Percentiles rank a stretch among this genome's conserved stretches.
Conservation (phyloP, 2,329 filamentous ascomycete genomes). For the Fusarium buxicola region DNA sequence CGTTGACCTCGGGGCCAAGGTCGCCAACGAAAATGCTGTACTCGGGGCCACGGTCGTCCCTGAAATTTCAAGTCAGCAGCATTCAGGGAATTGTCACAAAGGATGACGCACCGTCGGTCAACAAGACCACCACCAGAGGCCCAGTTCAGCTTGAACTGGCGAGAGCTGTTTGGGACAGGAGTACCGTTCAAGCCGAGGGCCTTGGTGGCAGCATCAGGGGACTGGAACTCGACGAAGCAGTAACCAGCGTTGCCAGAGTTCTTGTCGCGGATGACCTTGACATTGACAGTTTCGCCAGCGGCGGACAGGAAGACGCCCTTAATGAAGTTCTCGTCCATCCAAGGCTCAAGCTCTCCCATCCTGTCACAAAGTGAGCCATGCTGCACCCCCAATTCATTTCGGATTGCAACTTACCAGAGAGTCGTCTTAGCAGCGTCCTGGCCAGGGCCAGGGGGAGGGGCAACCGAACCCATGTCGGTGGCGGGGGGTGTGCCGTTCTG, state of each 20-base stretch:
- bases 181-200: conserved; percentile 90
- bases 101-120: conserved; percentile 79
- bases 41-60: conserved; percentile 95
- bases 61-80: conserved; percentile 49
- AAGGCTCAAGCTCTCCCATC: conserved; percentile 99
- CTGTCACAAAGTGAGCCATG: conserved; percentile 58
- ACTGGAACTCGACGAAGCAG: conserved; percentile 95
- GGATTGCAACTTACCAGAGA: conserved; percentile 60
- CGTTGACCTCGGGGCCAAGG: conserved; percentile 97
- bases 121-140: conserved; percentile 95
- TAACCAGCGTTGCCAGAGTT: conserved; percentile 99
- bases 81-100: not conserved
- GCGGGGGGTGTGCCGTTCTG: conserved; percentile 56
- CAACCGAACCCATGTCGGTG: conserved; percentile 51
- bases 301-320: conserved; percentile 90
- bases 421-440: conserved; percentile 67
- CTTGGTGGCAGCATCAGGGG: conserved; percentile 86
- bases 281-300: conserved; percentile 93
- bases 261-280: conserved; percentile 99
- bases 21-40: conserved; percentile 98
- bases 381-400: not conserved
- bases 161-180: conserved; percentile 91
- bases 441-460: conserved; percentile 49
- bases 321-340: conserved; percentile 99
- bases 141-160: conserved; percentile 99